A percentile compares a stretch with the other conserved stretches of the same genome.
These are phyloP conservation scores for Erythrobasidium hasegawianum DNA, from an alignment of 1,284 basidiomycete species.

Conservation along the genomic window DNA sequence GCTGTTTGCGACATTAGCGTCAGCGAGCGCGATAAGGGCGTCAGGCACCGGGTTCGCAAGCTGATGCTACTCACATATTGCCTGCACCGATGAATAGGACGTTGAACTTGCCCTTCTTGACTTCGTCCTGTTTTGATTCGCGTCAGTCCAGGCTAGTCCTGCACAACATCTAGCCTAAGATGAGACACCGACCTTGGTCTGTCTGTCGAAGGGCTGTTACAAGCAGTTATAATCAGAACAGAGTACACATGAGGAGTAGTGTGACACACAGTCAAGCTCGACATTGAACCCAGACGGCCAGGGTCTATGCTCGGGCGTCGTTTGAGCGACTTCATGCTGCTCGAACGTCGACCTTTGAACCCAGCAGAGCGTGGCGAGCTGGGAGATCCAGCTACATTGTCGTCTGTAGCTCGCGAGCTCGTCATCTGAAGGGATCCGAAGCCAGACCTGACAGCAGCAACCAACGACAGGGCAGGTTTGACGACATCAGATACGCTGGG, in stretches of 20 bases:
- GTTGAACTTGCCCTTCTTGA: constrained; percentile 36
- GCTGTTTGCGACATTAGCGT: neutral
- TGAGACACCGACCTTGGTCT: constrained; percentile 24
- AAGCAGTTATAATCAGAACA: neutral
- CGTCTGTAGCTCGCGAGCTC: constrained; percentile 12
- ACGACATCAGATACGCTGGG: too few relatives aligned
- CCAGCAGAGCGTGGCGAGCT: neutral
- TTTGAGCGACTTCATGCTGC: constrained; percentile 24
- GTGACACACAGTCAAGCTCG: constrained; percentile 19
- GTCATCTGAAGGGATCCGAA: constrained; percentile 33
- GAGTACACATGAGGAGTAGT: neutral
- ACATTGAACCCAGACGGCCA: constrained; percentile 29
- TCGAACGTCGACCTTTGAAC: constrained; percentile 11
- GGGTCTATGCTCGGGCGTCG: constrained; percentile 31
- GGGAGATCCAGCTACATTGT: neutral
- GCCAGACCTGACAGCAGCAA: constrained; percentile 14
- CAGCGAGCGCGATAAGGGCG: too few relatives aligned
- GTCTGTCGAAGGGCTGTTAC: constrained; percentile 25
- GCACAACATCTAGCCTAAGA: neutral
- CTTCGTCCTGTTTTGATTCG: constrained; percentile 26
- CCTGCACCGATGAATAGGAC: constrained; percentile 33
- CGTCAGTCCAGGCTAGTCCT: too few relatives aligned
- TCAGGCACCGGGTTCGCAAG: neutral
- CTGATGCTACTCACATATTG: constrained; percentile 15
- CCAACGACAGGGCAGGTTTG: too few relatives aligned